Percentiles rank a stretch among this genome's conserved stretches.
These are phyloP conservation scores for Zasmidium cellare DNA, from an alignment of 2,329 filamentous ascomycete genomes.

Conservation along the genomic window DNA sequence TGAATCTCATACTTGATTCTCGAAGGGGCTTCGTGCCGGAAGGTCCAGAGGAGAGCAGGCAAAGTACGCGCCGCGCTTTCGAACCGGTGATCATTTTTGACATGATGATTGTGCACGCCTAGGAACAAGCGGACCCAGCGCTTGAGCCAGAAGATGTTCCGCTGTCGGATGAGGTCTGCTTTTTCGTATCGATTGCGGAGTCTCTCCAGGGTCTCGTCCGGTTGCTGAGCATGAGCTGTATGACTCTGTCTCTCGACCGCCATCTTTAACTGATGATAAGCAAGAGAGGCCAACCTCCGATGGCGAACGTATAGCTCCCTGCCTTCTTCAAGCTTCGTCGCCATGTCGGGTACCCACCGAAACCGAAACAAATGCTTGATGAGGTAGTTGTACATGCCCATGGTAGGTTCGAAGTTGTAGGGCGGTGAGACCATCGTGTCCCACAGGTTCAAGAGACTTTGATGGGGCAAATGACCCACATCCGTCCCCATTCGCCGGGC, in stretches of 20 bases:
- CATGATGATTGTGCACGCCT: neutral
- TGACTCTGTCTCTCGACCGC: neutral
- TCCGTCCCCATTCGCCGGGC: slow-evolving; percentile 30
- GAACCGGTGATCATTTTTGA: neutral
- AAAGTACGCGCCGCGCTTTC: slow-evolving; percentile 15
- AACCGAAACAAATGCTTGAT: slow-evolving; percentile 29
- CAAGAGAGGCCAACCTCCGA: neutral
- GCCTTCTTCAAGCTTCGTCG: slow-evolving; percentile 28
- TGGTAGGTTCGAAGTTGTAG: slow-evolving; percentile 57
- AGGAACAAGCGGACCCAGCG: slow-evolving; percentile 32
- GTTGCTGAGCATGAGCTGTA: neutral
- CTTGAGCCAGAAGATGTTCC: slow-evolving; percentile 25
- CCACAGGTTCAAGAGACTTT: slow-evolving; percentile 58
- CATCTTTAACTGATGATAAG: neutral
- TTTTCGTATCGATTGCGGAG: slow-evolving; percentile 22
- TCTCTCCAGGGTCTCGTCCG: slow-evolving; percentile 6
- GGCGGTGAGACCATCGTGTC: slow-evolving; percentile 59
- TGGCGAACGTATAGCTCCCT: slow-evolving; percentile 8
- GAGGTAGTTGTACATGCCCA: slow-evolving; percentile 54
- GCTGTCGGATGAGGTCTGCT: slow-evolving; percentile 19
- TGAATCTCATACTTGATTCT: slow-evolving; percentile 30
- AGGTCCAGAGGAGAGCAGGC: slow-evolving; percentile 29
- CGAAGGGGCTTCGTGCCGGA: slow-evolving; percentile 22
- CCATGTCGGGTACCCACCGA: slow-evolving; percentile 16
- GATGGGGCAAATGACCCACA: slow-evolving; percentile 39